Evolutionary conservation across 2,329 filamentous ascomycete genomes (phyloP).

Genomic region (Periconia sp.): DNA sequence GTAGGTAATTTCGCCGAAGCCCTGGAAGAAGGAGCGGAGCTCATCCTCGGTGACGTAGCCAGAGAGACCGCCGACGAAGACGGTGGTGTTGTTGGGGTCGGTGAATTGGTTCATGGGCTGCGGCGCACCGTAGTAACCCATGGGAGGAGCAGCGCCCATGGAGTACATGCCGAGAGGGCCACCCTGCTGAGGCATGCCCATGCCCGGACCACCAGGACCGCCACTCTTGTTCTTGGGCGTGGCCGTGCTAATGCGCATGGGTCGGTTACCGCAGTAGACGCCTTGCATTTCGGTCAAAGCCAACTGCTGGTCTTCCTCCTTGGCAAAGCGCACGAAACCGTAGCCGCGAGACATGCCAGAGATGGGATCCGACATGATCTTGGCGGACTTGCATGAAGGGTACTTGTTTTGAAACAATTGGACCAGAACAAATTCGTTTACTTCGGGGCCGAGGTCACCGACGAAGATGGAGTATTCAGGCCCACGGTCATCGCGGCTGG

Average conservation of each 20-base stretch:
- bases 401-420: conserved; percentile 97
- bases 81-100: conserved; percentile 98
- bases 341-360: conserved; percentile 97
- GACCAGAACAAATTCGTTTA: conserved; percentile 97
- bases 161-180: conserved; percentile 68
- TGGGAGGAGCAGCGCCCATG: conserved; percentile 72
- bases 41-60: conserved; percentile 99
- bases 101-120: conserved; percentile 99
- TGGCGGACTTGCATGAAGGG: conserved; percentile 97
- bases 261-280: conserved; percentile 97
- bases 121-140: conserved; percentile 67
- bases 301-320: conserved; percentile 94
- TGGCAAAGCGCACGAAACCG: conserved; percentile 95
- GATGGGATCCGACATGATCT: conserved; percentile 99
- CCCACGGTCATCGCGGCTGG: conserved; percentile 84
- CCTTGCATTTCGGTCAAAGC: conserved; percentile 98
- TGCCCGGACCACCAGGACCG: conserved; percentile 59
- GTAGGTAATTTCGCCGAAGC: conserved; percentile 98
- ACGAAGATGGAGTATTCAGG: conserved; percentile 98
- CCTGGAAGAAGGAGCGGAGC: conserved; percentile 99
- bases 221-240: conserved; percentile 89
- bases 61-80: conserved; percentile 95
- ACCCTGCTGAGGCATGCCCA: conserved; percentile 34
- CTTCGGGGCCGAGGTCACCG: conserved; percentile 94
- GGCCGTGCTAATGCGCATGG: conserved; percentile 97